Conservation (phyloP, 2,329 filamentous ascomycete genomes). For the Aspergillus ruber region DNA sequence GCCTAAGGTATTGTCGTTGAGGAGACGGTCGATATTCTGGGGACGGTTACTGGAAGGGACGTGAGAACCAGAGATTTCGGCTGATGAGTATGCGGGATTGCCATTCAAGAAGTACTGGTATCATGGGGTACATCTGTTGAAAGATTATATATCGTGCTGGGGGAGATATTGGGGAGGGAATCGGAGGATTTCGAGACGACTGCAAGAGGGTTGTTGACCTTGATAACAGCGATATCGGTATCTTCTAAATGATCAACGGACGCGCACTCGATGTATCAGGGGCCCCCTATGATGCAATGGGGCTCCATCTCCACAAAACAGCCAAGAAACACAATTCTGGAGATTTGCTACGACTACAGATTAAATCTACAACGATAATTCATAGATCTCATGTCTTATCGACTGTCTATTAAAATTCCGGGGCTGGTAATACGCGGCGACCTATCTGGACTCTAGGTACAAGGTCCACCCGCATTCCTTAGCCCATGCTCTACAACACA, state of each 20-base stretch:
- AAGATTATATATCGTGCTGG: conserved; percentile 44
- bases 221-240: not conserved
- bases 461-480: not conserved
- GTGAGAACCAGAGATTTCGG: conserved; percentile 31
- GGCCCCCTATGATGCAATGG: not conserved
- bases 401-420: not conserved
- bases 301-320: not conserved
- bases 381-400: too few relatives aligned
- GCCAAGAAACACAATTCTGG: not conserved
- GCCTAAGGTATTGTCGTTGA: conserved; percentile 22
- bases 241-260: not conserved
- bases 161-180: conserved; percentile 37
- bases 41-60: conserved; percentile 18
- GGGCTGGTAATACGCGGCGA: not conserved
- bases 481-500: not conserved
- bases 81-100: conserved; percentile 38
- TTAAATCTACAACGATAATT: too few relatives aligned
- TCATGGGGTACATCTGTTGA: conserved; percentile 29
- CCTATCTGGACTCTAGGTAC: not conserved
- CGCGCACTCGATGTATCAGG: not conserved
- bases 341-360: too few relatives aligned
- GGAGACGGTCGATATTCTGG: conserved; percentile 32
- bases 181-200: conserved; percentile 39
- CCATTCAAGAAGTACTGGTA: conserved; percentile 34
- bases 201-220: conserved; percentile 4